Conservation (phyloP, 2,329 filamentous ascomycete genomes). For the Aspergillus sp. region DNA sequence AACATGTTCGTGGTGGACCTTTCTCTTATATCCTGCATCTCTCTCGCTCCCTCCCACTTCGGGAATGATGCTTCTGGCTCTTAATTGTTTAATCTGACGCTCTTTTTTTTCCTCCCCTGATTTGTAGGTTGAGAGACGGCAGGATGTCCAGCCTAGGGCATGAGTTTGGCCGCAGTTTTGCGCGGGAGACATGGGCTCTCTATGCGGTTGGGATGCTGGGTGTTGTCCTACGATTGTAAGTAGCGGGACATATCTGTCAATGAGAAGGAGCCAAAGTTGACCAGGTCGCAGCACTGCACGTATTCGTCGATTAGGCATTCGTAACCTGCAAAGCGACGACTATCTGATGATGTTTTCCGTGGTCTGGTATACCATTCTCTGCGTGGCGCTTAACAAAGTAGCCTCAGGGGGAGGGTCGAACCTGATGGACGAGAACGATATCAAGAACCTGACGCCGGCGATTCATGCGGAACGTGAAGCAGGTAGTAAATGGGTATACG, state of each 20-base stretch:
- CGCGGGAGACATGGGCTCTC: constrained; percentile 34
- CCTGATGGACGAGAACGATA: constrained; percentile 46
- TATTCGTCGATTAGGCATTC: constrained; percentile 38
- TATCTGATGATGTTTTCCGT: constrained; percentile 48
- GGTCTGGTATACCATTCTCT: constrained; percentile 49
- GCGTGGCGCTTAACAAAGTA: constrained; percentile 48
- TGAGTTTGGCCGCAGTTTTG: constrained; percentile 22
- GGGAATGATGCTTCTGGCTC: too few species aligned
- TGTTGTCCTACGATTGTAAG: constrained; percentile 33
- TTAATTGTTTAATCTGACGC: background rate
- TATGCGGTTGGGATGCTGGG: constrained; percentile 33
- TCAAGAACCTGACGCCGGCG: constrained; percentile 38
- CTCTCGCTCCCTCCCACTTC: background rate
- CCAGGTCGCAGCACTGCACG: constrained; percentile 25
- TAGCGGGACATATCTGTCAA: background rate
- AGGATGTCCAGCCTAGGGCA: constrained; percentile 23
- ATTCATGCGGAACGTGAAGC: constrained; percentile 36
- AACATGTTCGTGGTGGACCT: background rate
- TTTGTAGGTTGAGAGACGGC: constrained; percentile 12
- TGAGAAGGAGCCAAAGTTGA: background rate
- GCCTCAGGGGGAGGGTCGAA: constrained; percentile 51
- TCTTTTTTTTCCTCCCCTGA: constrained; percentile 4
- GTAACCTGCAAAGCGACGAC: constrained; percentile 48
- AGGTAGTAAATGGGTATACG: constrained; percentile 56
- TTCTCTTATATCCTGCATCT: background rate